Conservation (phyloP, 2,329 filamentous ascomycete species). For the Cytospora schulzeri region DNA sequence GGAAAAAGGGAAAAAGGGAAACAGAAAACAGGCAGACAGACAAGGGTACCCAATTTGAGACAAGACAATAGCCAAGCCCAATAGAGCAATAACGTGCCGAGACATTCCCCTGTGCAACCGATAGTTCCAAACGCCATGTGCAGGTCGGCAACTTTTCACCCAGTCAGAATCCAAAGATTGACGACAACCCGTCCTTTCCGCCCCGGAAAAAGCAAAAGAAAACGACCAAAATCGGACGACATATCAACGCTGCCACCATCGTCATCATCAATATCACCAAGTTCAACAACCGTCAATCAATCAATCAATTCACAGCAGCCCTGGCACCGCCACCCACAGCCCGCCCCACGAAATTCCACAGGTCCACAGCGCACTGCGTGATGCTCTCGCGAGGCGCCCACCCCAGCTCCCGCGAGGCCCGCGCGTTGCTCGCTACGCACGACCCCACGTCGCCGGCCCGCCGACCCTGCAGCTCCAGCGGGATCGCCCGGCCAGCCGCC, state of each 20-base stretch:
- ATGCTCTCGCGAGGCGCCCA: conserved; percentile 42
- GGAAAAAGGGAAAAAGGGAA: neutral
- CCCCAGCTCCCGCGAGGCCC: conserved; percentile 45
- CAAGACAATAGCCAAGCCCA: neutral
- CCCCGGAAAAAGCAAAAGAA: neutral
- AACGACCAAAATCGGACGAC: neutral
- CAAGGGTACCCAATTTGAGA: neutral
- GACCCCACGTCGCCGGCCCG: conserved; percentile 47
- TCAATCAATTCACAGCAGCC: no score
- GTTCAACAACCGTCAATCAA: no score
- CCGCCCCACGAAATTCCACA: conserved; percentile 39
- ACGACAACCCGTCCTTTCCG: neutral
- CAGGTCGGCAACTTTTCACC: neutral
- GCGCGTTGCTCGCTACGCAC: conserved; percentile 45
- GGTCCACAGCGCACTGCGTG: conserved; percentile 37
- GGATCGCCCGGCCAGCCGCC: conserved; percentile 41
- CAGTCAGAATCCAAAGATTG: neutral
- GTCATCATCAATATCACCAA: neutral
- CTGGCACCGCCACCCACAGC: conserved; percentile 7
- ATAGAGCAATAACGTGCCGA: neutral
- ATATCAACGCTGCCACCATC: neutral
- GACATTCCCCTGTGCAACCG: neutral
- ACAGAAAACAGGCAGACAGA: no score
- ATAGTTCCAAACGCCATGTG: neutral
- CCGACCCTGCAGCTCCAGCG: conserved; percentile 40